These are phyloP conservation scores for Blastosporella zonata DNA, from an alignment of 1,284 basidiomycete species.

Conservation along the genomic window DNA sequence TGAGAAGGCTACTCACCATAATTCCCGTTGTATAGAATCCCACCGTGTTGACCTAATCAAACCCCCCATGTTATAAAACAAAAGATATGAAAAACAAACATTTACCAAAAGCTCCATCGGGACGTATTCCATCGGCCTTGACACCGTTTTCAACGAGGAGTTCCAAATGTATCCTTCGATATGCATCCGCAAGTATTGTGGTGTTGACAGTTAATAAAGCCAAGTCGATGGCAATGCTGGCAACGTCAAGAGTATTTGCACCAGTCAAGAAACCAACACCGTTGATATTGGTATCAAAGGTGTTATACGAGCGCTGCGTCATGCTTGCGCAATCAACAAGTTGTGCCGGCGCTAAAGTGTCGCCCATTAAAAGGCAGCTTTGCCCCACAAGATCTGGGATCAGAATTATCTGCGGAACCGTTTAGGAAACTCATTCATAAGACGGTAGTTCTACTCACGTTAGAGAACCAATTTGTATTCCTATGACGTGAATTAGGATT, in stretches of 20 bases:
- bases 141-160: constrained; percentile 43
- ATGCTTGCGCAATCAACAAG: constrained; percentile 47
- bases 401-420: constrained; percentile 45
- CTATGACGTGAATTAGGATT: constrained; percentile 15
- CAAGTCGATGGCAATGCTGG: constrained; percentile 53
- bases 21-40: constrained; percentile 62
- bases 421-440: constrained; percentile 1
- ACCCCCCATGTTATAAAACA: no score
- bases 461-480: constrained; percentile 64
- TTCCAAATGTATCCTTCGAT: constrained; percentile 46
- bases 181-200: constrained; percentile 48
- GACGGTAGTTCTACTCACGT: constrained; percentile 30
- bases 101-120: constrained; percentile 54
- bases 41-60: constrained; percentile 34
- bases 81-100: no score
- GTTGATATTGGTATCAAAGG: constrained; percentile 7
- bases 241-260: constrained; percentile 63
- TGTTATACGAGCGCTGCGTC: constrained; percentile 46
- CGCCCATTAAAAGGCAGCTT: constrained; percentile 53
- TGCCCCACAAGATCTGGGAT: constrained; percentile 32
- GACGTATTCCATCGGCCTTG: constrained; percentile 56
- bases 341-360: constrained; percentile 42
- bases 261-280: constrained; percentile 51
- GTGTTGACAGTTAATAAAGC: constrained; percentile 45
- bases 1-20: constrained; percentile 36